Conservation (phyloP, 768 basidiomycete genomes). For the Lentinula raphanica region DNA sequence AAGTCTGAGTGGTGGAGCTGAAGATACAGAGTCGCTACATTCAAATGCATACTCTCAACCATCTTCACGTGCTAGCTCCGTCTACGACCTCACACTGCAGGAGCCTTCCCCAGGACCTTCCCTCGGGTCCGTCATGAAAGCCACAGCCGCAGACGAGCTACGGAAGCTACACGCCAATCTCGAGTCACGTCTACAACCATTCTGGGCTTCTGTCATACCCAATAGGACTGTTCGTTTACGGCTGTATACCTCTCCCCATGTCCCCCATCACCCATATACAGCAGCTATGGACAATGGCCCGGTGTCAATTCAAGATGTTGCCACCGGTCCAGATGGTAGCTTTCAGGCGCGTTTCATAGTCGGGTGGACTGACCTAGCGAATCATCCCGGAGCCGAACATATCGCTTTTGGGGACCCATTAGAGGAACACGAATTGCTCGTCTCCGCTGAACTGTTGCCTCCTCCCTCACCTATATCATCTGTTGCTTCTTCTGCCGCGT, state of each 20-base stretch:
- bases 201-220: constrained; percentile 73
- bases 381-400: constrained; percentile 51
- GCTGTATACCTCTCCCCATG: constrained; percentile 22
- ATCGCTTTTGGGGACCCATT: constrained; percentile 52
- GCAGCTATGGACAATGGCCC: constrained; percentile 33
- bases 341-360: constrained; percentile 63
- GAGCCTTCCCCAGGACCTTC: constrained; percentile 18
- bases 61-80: background rate
- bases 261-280: constrained; percentile 15
- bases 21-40: background rate
- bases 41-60: background rate
- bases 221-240: constrained; percentile 62
- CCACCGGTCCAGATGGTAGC: constrained; percentile 64
- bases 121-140: background rate
- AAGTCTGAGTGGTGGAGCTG: constrained; percentile 18
- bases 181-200: constrained; percentile 68
- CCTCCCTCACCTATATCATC: constrained; percentile 28
- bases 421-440: constrained; percentile 49
- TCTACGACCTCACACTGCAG: constrained; percentile 8
- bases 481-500: constrained; percentile 5
- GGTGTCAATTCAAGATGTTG: constrained; percentile 42
- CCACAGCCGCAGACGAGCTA: constrained; percentile 26
- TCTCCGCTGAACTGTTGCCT: constrained; percentile 45
- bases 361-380: constrained; percentile 63
- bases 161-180: constrained; percentile 68